These are phyloP conservation scores for cucumber (Cucumis sativus) DNA, from an alignment of 306 rosid genomes.

Conservation along the genomic window DNA sequence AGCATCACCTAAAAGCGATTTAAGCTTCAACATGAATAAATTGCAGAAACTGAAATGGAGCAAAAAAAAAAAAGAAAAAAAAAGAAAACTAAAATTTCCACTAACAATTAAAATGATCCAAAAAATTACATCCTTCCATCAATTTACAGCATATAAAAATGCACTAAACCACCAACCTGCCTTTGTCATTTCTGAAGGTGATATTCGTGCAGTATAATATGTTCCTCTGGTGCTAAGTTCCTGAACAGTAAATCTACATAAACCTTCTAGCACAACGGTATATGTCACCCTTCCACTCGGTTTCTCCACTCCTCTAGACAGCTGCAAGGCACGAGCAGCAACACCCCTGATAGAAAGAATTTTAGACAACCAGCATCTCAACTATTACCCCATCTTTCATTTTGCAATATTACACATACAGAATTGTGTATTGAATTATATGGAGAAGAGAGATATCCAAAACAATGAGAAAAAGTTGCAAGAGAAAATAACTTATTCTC, in stretches of 20 bases:
- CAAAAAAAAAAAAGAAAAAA: no score
- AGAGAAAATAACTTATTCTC: background rate
- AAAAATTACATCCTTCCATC: background rate
- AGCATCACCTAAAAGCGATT: background rate
- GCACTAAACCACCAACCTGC: constrained; percentile 34
- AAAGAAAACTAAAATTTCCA: background rate
- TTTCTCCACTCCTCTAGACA: constrained; percentile 98
- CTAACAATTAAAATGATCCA: background rate
- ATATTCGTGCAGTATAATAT: constrained; percentile 79
- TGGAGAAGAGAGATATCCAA: background rate
- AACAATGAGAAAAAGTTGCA: background rate
- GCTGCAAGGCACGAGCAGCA: constrained; percentile 93
- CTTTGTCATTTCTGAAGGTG: constrained; percentile 87
- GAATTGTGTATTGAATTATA: background rate
- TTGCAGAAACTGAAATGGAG: background rate
- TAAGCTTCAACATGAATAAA: background rate
- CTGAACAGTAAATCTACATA: constrained; percentile 86
- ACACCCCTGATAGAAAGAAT: constrained; percentile 53
- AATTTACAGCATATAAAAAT: background rate
- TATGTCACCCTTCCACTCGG: constrained; percentile 98
- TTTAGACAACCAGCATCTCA: background rate
- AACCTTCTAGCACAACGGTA: constrained; percentile 91
- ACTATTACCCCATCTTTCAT: background rate
- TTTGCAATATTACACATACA: background rate
- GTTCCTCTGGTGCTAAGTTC: constrained; percentile 95